phyloP scores from a whole-genome alignment of 495 filamentous ascomycete genomes.

The Penicillium ochrochloron region DNA sequence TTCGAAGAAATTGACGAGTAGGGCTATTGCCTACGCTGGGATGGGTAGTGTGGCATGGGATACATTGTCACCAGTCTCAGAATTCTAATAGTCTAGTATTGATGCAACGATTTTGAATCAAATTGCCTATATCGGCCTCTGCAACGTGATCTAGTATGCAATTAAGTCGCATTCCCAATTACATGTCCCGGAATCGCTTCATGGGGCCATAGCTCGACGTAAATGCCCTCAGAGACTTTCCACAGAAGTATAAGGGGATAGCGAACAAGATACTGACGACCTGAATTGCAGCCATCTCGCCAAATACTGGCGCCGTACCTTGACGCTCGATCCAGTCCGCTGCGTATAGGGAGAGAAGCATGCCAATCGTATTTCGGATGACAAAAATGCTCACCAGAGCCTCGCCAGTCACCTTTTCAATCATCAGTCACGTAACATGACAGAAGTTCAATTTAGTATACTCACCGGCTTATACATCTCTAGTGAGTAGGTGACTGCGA shows the following conservation, averaged over 20 bases:
- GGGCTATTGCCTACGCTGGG: too few species aligned
- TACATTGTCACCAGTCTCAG: too few species aligned
- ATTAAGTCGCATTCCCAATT: neutral
- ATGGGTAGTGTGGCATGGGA: too few species aligned
- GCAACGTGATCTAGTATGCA: too few species aligned
- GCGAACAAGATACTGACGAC: constrained; percentile 32
- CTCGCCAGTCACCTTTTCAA: constrained; percentile 31
- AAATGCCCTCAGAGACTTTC: constrained; percentile 22
- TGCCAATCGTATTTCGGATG: constrained; percentile 40
- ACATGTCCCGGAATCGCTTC: constrained; percentile 13
- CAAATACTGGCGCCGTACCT: constrained; percentile 33
- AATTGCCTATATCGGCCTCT: too few species aligned
- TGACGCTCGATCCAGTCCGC: constrained; percentile 38
- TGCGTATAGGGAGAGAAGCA: constrained; percentile 38
- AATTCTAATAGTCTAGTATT: too few species aligned
- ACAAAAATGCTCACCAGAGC: constrained; percentile 41
- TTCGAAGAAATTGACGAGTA: too few species aligned
- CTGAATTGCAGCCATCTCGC: constrained; percentile 40
- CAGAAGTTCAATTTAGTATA: neutral
- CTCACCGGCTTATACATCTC: constrained; percentile 39
- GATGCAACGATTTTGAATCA: too few species aligned
- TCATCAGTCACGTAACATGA: neutral
- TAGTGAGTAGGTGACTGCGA: constrained; percentile 40
- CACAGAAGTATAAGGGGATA: constrained; percentile 35
- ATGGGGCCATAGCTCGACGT: constrained; percentile 39